Base-by-base conservation (phyloP, 2,329 filamentous ascomycete genomes). In the Penicillium occitanis region DNA sequence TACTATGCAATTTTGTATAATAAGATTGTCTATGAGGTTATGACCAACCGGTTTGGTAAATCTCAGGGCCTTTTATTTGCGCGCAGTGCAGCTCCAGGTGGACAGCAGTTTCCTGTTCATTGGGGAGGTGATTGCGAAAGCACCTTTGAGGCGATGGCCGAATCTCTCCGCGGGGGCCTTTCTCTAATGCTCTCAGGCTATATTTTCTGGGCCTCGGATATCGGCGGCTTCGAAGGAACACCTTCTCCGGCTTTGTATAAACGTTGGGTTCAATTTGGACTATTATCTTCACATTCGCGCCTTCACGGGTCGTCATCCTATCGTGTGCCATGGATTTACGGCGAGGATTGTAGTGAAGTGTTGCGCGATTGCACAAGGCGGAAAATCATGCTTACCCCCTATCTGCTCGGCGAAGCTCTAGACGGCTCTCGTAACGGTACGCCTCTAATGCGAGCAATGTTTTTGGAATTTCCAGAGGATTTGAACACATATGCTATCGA, bases 101-200 rank as follows among this genome's bases (percentile, higher is more conserved):
- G 85, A 1, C 90, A 92, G 76, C 81, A 86, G 4, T 91, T 90
- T 75, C 90, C 90, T 0, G 81, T 91, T 2, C 85, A 87, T 59
- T 91, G 90, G 90, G 90, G 90, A 37, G 90, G 90, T 63, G 90
- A 92, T 78, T 91, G 89, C 75, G 90, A 92, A 76, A 89, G 86
- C 35, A 91, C 89, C 0, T 87, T 88, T 53, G 88, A 90, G 71
- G 90, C 89, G 14, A 88, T 92, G 81, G 90, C 88, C 2, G 89
- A 92, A 77, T 89, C 87, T 0, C 77, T 91, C 5, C 86, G 88
- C 7, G 89, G 88, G 13, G 88, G 88, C 0, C 77, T 91, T 1
- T 85, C 84, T 10, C 82, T 90, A 50, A 86, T 87, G 13, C 78
- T 91, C 1, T 87, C 84, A 55, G 88, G 88, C 2, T 90, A 87